Evolutionary conservation across 148 eudicot genomes (phyloP).

Genomic region (Suaeda aralocaspica): DNA sequence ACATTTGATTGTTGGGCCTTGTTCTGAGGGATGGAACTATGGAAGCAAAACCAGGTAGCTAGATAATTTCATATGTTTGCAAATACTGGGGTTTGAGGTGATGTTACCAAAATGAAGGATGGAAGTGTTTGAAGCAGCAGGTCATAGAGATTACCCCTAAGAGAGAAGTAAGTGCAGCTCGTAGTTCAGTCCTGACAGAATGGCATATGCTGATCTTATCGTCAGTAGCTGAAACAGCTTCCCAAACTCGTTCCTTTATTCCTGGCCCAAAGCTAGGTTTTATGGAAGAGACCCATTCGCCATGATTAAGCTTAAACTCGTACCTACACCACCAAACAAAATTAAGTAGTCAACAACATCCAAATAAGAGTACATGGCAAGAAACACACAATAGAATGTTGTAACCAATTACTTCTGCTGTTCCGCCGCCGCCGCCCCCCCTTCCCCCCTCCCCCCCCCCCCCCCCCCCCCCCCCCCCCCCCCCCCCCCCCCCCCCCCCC

Average conservation of each 20-base stretch:
- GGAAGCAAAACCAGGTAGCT: background rate
- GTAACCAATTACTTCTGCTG: background rate
- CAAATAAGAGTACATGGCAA: background rate
- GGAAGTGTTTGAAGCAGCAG: background rate
- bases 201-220: conserved; percentile 45
- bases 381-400: background rate
- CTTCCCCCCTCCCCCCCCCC: no score
- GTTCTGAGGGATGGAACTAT: background rate
- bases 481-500: no score
- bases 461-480: no score
- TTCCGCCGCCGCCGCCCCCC: no score
- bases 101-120: background rate
- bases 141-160: conserved; percentile 51
- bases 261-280: conserved; percentile 80
- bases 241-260: conserved; percentile 67
- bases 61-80: background rate
- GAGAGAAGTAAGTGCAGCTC: conserved; percentile 60
- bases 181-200: conserved; percentile 54
- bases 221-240: conserved; percentile 52
- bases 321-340: conserved; percentile 33
- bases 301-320: conserved; percentile 86
- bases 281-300: conserved; percentile 61
- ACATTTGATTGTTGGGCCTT: no score
- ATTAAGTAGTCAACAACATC: conserved; percentile 4
- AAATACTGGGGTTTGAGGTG: background rate